phyloP scores from a whole-genome alignment of 306 rosid genomes.

The Albizia julibrissin region DNA sequence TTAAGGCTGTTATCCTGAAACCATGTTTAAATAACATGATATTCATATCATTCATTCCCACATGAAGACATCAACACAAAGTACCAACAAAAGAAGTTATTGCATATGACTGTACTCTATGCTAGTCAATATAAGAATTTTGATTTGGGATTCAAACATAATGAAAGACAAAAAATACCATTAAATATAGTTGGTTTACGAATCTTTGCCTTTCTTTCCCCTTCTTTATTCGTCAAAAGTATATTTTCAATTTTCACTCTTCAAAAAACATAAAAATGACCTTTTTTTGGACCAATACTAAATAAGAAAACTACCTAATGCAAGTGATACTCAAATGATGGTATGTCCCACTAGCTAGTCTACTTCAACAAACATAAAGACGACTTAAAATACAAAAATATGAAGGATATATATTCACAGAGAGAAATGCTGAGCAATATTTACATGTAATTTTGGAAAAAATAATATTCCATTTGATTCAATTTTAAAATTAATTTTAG shows the following conservation, averaged over 20 bases:
- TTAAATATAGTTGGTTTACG: background rate
- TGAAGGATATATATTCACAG: background rate
- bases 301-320: background rate
- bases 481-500: background rate
- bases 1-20: background rate
- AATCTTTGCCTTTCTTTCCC: background rate
- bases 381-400: background rate
- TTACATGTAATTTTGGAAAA: too few species aligned
- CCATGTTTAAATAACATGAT: background rate
- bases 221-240: slow-evolving; percentile 2
- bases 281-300: background rate
- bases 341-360: background rate
- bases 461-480: background rate
- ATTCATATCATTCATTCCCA: background rate
- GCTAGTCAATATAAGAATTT: background rate
- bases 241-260: background rate
- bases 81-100: background rate
- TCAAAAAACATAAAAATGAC: background rate
- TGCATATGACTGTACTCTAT: background rate
- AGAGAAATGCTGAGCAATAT: background rate
- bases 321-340: background rate
- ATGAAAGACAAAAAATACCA: background rate
- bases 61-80: background rate
- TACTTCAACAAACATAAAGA: background rate
- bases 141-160: background rate